phyloP scores from a whole-genome alignment of 2,329 filamentous ascomycete species.

The Fusarium coicis region DNA sequence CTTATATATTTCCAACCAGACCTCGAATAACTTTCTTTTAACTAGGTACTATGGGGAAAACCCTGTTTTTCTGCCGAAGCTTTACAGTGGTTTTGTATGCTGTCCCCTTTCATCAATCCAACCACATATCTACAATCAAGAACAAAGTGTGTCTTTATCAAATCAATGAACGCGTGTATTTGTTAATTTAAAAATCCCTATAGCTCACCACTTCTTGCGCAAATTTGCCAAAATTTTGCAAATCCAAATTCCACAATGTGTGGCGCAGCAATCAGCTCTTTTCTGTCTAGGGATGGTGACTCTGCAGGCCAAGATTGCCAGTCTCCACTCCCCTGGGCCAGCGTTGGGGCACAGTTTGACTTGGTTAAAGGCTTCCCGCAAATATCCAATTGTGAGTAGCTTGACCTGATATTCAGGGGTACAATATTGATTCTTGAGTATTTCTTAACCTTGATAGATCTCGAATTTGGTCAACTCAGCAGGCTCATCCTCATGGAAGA shows the following conservation, averaged over 20 bases:
- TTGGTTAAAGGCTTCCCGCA: not conserved
- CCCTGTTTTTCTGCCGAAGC: rapidly evolving
- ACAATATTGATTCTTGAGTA: rapidly evolving
- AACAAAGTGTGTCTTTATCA: not conserved
- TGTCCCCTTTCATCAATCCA: not conserved
- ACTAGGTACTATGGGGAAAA: rapidly evolving
- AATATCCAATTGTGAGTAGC: not conserved
- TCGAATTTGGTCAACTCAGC: not conserved
- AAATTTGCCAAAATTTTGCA: rapidly evolving
- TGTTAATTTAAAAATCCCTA: rapidly evolving
- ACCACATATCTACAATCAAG: rapidly evolving
- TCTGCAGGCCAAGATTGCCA: not conserved
- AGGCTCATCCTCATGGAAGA: not conserved
- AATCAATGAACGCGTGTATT: rapidly evolving
- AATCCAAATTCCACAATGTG: rapidly evolving
- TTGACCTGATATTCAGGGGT: rapidly evolving
- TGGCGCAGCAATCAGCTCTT: rapidly evolving
- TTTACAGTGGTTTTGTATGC: rapidly evolving
- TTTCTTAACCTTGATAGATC: not conserved
- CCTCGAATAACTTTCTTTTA: rapidly evolving
- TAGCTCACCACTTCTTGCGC: rapidly evolving
- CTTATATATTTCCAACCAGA: rapidly evolving
- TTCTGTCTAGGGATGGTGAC: not conserved
- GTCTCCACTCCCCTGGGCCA: rapidly evolving
- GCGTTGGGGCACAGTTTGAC: rapidly evolving